phyloP scores from a whole-genome alignment of 2,329 filamentous ascomycete genomes.

The Penicillium olsonii region DNA sequence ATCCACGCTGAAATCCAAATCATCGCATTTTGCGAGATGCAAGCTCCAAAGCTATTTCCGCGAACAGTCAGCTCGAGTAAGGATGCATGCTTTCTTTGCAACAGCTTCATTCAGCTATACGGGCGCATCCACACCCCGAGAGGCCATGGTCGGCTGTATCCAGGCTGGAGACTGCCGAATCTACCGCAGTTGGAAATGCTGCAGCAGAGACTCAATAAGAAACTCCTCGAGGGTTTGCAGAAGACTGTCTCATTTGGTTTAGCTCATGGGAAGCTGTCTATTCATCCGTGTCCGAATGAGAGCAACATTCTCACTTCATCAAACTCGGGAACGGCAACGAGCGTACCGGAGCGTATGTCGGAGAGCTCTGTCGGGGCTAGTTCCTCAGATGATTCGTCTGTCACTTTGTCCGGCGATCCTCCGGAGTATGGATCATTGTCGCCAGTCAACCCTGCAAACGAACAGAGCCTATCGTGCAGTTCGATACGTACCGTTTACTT shows the following conservation, averaged over 20 bases:
- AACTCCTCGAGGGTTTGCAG: slow-evolving; percentile 5
- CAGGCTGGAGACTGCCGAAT: slow-evolving; percentile 16
- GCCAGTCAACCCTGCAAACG: not conserved
- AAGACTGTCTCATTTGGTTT: slow-evolving; percentile 9
- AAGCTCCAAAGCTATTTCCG: slow-evolving; percentile 6
- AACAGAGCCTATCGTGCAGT: too few species aligned
- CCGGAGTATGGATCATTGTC: not conserved
- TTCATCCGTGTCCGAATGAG: slow-evolving; percentile 20
- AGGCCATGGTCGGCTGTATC: slow-evolving; percentile 19
- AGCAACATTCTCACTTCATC: slow-evolving; percentile 20
- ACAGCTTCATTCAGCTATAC: slow-evolving; percentile 17
- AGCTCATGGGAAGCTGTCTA: slow-evolving; percentile 5
- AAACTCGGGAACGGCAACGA: slow-evolving; percentile 25
- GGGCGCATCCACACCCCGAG: slow-evolving; percentile 18
- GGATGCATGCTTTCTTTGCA: slow-evolving; percentile 27
- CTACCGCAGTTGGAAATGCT: slow-evolving; percentile 8
- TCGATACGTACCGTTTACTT: slow-evolving; percentile 3
- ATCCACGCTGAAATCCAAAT: slow-evolving; percentile 26
- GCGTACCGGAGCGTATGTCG: slow-evolving; percentile 14
- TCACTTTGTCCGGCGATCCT: not conserved
- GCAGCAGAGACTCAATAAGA: slow-evolving; percentile 11
- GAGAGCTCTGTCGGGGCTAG: not conserved
- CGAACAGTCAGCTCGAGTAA: slow-evolving; percentile 27
- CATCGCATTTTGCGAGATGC: slow-evolving; percentile 21
- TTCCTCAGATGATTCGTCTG: not conserved